phyloP scores from a whole-genome alignment of 305 asterid species.

The Solanum hybrid region DNA sequence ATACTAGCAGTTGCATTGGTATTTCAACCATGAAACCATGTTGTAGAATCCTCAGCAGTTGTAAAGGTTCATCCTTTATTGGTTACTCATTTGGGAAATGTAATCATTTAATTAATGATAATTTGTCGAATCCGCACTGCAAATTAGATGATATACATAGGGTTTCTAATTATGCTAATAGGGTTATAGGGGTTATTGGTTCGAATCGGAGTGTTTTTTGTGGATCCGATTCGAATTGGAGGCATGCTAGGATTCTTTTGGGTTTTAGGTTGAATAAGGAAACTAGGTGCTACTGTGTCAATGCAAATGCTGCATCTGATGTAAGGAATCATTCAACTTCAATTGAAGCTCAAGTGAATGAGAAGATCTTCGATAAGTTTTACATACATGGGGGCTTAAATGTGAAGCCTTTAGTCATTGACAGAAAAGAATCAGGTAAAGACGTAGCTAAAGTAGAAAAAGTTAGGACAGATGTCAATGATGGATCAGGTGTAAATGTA shows the following conservation, averaged over 20 bases:
- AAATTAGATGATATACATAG: constrained; percentile 18
- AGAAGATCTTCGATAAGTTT: constrained; percentile 18
- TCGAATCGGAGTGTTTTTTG: constrained; percentile 16
- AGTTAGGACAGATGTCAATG: constrained; percentile 8
- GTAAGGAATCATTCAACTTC: constrained; percentile 30
- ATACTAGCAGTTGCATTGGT: constrained; percentile 43
- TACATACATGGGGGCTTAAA: constrained; percentile 24
- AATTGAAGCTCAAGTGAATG: constrained; percentile 16
- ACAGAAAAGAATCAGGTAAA: constrained; percentile 5
- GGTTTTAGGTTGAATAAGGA: constrained; percentile 15
- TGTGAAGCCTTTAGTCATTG: constrained; percentile 32
- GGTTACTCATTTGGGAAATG: constrained; percentile 33
- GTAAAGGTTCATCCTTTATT: constrained; percentile 40
- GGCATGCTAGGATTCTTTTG: constrained; percentile 15
- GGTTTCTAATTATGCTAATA: constrained; percentile 16
- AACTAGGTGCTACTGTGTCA: constrained; percentile 3
- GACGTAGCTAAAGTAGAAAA: not conserved
- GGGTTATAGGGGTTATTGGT: constrained; percentile 16
- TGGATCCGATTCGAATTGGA: constrained; percentile 17
- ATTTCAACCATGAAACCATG: constrained; percentile 50
- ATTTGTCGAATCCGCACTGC: constrained; percentile 40
- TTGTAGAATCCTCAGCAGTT: constrained; percentile 32
- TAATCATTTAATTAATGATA: constrained; percentile 16
- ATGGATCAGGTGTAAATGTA: constrained; percentile 21
- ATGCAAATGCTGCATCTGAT: constrained; percentile 24